Conservation (phyloP, 495 filamentous ascomycete genomes). For the Penicillium pulvis region DNA sequence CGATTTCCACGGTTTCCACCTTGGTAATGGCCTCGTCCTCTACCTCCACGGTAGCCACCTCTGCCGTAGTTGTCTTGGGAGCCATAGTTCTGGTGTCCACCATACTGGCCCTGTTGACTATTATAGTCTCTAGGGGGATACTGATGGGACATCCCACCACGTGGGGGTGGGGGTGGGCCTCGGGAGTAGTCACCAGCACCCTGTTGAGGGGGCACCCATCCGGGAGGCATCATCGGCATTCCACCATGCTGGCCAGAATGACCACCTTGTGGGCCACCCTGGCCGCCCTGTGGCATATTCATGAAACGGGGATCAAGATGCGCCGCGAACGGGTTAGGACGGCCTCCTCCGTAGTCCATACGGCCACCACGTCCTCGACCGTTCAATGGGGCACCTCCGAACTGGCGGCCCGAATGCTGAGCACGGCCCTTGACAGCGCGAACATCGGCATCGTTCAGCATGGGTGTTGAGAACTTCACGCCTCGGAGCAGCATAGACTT, state of each 20-base stretch:
- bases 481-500: constrained; percentile 95
- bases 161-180: constrained; percentile 45
- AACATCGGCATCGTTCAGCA: constrained; percentile 73
- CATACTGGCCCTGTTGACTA: constrained; percentile 31
- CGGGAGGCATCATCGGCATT: constrained; percentile 35
- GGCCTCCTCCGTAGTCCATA: constrained; percentile 47
- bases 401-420: constrained; percentile 58
- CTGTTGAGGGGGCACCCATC: constrained; percentile 41
- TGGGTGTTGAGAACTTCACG: constrained; percentile 67
- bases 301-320: constrained; percentile 55
- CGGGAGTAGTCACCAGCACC: constrained; percentile 38
- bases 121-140: constrained; percentile 33
- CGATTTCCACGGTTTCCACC: constrained; percentile 12
- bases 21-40: constrained; percentile 26
- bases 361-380: constrained; percentile 53
- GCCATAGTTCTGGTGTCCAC: constrained; percentile 29
- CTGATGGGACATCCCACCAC: constrained; percentile 36
- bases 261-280: background rate
- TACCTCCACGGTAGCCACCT: constrained; percentile 32
- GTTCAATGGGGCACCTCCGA: constrained; percentile 64
- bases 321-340: constrained; percentile 57
- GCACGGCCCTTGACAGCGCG: constrained; percentile 64
- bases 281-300: constrained; percentile 28
- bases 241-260: constrained; percentile 7
- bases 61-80: constrained; percentile 31